These are phyloP conservation scores for Paraphoma chrysanthemicola DNA, from an alignment of 2,329 filamentous ascomycete genomes.

Conservation along the genomic window DNA sequence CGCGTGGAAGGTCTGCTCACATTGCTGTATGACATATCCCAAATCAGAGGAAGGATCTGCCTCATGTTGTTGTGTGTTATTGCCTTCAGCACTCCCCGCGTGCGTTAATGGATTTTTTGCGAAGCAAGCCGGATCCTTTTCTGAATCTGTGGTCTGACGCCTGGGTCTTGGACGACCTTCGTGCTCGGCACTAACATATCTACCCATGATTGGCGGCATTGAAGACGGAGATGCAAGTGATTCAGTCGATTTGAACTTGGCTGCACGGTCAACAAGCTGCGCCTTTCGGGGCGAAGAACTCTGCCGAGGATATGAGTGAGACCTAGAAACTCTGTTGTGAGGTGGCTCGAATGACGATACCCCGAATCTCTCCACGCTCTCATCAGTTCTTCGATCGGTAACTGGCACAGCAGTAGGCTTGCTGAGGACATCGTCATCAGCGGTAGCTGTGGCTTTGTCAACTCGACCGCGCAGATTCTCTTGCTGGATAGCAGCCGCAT, in stretches of 20 bases:
- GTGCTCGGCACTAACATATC: neutral
- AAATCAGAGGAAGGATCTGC: constrained; percentile 31
- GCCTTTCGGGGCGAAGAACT: constrained; percentile 24
- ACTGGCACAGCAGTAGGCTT: constrained; percentile 9
- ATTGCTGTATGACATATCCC: constrained; percentile 31
- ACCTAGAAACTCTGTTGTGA: constrained; percentile 24
- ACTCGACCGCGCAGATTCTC: neutral
- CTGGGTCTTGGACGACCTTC: no score
- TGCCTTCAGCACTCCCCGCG: neutral
- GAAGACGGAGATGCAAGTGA: constrained; percentile 20
- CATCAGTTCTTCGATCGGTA: constrained; percentile 10
- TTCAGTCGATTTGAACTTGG: constrained; percentile 9
- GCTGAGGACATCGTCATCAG: constrained; percentile 9
- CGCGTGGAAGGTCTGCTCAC: constrained; percentile 27
- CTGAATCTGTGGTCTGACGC: no score
- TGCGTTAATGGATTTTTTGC: neutral
- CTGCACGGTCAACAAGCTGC: constrained; percentile 19
- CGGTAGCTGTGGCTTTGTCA: constrained; percentile 2
- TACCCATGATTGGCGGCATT: constrained; percentile 20
- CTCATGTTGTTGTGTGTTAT: neutral
- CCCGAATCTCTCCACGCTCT: constrained; percentile 14
- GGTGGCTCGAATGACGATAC: constrained; percentile 26
- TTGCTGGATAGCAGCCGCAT: constrained; percentile 6
- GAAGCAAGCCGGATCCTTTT: no score
- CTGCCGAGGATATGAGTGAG: constrained; percentile 30